Conservation (phyloP, 768 basidiomycete species). For the Suillus plorans region DNA sequence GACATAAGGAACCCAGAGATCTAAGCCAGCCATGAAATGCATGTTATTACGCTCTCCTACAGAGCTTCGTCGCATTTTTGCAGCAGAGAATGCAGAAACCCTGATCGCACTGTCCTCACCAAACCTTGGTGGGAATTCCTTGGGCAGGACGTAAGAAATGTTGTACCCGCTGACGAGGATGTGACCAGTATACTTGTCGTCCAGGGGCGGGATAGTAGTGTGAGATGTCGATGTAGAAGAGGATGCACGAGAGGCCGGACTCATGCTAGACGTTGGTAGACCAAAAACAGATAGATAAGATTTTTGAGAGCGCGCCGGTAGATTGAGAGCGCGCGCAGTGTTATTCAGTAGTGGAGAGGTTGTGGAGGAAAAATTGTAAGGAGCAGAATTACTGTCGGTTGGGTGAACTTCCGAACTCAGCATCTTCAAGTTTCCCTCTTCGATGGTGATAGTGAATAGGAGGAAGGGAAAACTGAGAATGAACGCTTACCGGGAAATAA, state of each 20-base stretch:
- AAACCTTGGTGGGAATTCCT: constrained; percentile 48
- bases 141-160: constrained; percentile 75
- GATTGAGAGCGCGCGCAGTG: constrained; percentile 66
- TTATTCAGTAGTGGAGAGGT: constrained; percentile 63
- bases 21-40: constrained; percentile 82
- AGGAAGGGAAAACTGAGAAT: neutral
- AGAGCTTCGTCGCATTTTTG: constrained; percentile 50
- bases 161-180: constrained; percentile 77
- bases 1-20: constrained; percentile 70
- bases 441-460: constrained; percentile 1
- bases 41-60: constrained; percentile 54
- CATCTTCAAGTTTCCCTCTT: constrained; percentile 82
- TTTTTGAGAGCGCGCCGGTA: constrained; percentile 59
- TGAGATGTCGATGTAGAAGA: constrained; percentile 33
- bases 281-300: constrained; percentile 61
- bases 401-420: constrained; percentile 75
- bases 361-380: constrained; percentile 72
- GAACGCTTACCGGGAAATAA: constrained; percentile 64
- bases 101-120: constrained; percentile 23
- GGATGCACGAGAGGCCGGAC: constrained; percentile 35
- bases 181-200: constrained; percentile 68
- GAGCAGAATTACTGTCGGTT: constrained; percentile 64
- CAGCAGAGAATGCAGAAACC: constrained; percentile 23
- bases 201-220: constrained; percentile 45
- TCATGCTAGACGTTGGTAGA: constrained; percentile 33